Conservation (phyloP, 2,329 filamentous ascomycete species). For the Diaporthe caulivora region DNA sequence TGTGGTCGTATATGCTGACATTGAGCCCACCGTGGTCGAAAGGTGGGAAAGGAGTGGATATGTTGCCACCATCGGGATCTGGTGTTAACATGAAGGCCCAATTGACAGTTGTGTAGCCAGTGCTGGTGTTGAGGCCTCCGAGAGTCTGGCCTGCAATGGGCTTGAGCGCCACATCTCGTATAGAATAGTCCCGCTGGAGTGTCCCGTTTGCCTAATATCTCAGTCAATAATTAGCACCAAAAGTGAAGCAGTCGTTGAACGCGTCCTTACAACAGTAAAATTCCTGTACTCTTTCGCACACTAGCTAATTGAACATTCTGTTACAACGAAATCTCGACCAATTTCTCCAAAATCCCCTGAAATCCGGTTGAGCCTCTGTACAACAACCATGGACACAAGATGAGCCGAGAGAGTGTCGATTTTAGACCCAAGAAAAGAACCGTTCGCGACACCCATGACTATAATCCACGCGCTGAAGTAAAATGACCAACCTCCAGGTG, state of each 20-base stretch:
- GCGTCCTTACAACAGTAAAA: not conserved
- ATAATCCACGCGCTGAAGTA: no score
- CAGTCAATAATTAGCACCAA: not conserved
- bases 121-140: no score
- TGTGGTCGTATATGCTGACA: not conserved
- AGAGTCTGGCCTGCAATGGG: not conserved
- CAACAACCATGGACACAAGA: not conserved
- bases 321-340: not conserved
- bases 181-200: not conserved
- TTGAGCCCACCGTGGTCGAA: not conserved
- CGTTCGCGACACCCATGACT: no score
- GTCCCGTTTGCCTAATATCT: not conserved
- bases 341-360: no score
- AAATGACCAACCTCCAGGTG: no score
- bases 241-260: not conserved
- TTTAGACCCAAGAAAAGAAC: no score
- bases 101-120: no score
- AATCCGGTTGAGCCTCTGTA: not conserved
- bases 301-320: not conserved
- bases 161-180: not conserved
- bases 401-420: no score
- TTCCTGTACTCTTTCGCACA: not conserved
- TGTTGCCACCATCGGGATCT: not conserved
- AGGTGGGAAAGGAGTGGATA: not conserved
- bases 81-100: not conserved